Conservation (phyloP, 108 stramenopile species). For the Cyclotella cryptica region DNA sequence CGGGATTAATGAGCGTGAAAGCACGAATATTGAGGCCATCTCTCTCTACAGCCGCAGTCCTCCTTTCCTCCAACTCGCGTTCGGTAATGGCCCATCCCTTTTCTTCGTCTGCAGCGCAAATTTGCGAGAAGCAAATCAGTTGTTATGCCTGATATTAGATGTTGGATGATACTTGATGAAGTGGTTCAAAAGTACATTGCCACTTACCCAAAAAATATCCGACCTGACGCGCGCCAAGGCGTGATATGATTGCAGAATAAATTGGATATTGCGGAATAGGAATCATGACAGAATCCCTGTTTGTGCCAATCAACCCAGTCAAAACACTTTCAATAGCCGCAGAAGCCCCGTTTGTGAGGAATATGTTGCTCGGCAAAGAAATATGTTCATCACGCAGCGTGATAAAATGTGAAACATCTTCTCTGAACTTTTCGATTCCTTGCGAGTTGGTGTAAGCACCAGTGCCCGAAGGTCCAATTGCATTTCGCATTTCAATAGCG, state of each 20-base stretch:
- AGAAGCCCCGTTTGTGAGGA: constrained; percentile 94
- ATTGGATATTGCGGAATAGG: constrained; percentile 98
- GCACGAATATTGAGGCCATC: constrained; percentile 78
- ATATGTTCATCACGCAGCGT: constrained; percentile 76
- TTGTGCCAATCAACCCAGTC: constrained; percentile 78
- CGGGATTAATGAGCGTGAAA: constrained; percentile 94
- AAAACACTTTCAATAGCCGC: constrained; percentile 84
- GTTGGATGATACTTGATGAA: not conserved
- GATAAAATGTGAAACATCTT: constrained; percentile 74
- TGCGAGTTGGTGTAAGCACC: constrained; percentile 83
- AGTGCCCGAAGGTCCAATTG: constrained; percentile 71
- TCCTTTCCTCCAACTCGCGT: constrained; percentile 70
- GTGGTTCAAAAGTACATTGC: too few species aligned
- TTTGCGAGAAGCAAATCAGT: too few species aligned
- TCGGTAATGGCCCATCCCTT: constrained; percentile 82
- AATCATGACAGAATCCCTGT: constrained; percentile 87
- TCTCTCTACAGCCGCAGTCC: constrained; percentile 63
- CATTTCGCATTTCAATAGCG: constrained; percentile 67
- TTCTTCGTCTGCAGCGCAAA: constrained; percentile 62
- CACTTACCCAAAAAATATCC: constrained; percentile 80
- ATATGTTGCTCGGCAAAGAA: constrained; percentile 81
- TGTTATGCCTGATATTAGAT: not conserved
- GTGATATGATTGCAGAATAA: constrained; percentile 84
- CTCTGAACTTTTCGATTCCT: constrained; percentile 75
- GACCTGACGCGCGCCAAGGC: constrained; percentile 84